Evolutionary conservation across 768 basidiomycete species (phyloP), one percentile per base, ranked within the genome.

Genomic region (Tricholoma matsutake): DNA sequence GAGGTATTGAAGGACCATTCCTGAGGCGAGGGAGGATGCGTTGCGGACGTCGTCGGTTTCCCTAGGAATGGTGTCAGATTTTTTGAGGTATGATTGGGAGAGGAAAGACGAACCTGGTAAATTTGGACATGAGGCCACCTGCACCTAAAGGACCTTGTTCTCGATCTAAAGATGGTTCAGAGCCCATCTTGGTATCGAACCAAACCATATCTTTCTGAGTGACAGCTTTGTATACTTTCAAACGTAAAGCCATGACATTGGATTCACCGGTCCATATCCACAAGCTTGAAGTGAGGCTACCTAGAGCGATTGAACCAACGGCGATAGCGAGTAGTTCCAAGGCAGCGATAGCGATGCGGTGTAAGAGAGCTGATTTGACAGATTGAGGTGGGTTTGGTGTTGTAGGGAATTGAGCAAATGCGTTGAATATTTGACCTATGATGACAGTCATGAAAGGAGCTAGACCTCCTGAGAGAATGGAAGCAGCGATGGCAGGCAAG

Each of bases 21-120:
- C 95, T 25, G 88, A 79, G 13, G 89, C 88, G 39, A 93, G 82
- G 2, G 94, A 92, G 13, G 88, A 85, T 1, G 93, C 96, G 61
- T 86, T 79, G 43, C 96, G 87, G 47, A 97, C 90, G 63, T 97
- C 92, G 73, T 98, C 94, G 6, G 96, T 97, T 75, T 98, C 96
- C 64, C 95, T 98, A 13, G 6, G 39, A 16, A 13, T 16, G 13
- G 68, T 4, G 59, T n/a, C n/a, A n/a, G n/a, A n/a, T n/a, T n/a
- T n/a, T n/a, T n/a, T n/a, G n/a, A n/a, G n/a, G n/a, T n/a, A n/a
- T n/a, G n/a, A n/a, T n/a, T n/a, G n/a, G n/a, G n/a, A 14, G 54
- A 34, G 51, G 47, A 45, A 39, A 72, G 98, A 47, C 55, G 8
- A 4, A 41, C 37, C 35, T 56, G 5, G 57, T 49, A 43, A 51